A percentile compares a stretch with the other conserved stretches of the same genome.
Evolutionary conservation across 768 basidiomycete genomes (phyloP).

Genomic region (Paxillus rubicundulus): DNA sequence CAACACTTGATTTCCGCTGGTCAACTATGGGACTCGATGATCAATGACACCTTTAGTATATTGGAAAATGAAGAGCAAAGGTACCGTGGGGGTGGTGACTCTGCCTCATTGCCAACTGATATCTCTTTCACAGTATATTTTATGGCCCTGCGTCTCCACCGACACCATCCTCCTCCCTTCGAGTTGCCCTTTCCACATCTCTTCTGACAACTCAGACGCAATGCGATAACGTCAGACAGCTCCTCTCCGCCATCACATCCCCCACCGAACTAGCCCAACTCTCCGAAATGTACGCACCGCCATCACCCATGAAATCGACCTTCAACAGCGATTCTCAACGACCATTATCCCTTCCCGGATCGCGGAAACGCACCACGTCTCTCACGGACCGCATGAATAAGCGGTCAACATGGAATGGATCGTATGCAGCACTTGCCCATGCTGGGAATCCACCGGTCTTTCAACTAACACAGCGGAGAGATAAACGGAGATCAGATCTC

Average conservation of each 20-base stretch:
- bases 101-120: not conserved
- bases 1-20: conserved; percentile 67
- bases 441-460: conserved; percentile 44
- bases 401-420: conserved; percentile 75
- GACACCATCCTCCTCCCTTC: conserved; percentile 39
- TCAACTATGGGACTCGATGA: conserved; percentile 68
- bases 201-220: conserved; percentile 75
- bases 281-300: conserved; percentile 86
- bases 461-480: conserved; percentile 42
- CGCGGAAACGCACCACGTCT: conserved; percentile 17
- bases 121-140: conserved; percentile 28
- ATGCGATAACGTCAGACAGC: conserved; percentile 77
- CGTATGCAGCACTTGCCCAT: conserved; percentile 50
- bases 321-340: conserved; percentile 33
- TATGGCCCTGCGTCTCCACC: conserved; percentile 42
- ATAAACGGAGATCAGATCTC: conserved; percentile 57
- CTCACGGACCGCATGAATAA: conserved; percentile 39
- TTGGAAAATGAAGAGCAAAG: conserved; percentile 71
- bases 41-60: conserved; percentile 63
- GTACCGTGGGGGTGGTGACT: conserved; percentile 36
- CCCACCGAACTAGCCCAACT: conserved; percentile 73
- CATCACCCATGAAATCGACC: conserved; percentile 47
- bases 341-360: conserved; percentile 45
- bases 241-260: conserved; percentile 73
- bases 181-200: conserved; percentile 69